Base-by-base conservation (phyloP, 306 rosid species). In the Delonix regia region DNA sequence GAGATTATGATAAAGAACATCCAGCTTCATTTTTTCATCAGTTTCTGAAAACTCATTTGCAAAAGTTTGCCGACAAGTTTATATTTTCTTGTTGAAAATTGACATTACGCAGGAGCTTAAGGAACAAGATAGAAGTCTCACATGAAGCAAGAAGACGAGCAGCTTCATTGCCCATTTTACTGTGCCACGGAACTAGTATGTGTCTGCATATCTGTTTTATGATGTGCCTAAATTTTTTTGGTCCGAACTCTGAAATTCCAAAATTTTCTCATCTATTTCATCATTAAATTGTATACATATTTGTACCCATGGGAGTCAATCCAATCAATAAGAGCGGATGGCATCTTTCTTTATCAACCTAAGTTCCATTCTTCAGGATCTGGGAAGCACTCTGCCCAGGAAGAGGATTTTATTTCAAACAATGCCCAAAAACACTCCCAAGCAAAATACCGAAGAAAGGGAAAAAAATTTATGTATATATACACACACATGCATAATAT, bases 101-200 rank as follows among this genome's bases (percentile, higher is more conserved):
- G 68, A 53, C 45, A 47, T 59, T 4, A 51, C 82, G 80, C 74
- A 96, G 99, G 92, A 85, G 81, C 92, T 88, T 96, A 69, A 86
- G 87, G 86, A 96, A 88, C 92, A 96, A 87, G 83, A 87, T 93
- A 71, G 98, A 91, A 89, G 93, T 83, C 16, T 90, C 93, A 28
- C 89, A 93, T 51, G 99, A 96, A 81, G 94, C 98, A 71, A 77
- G 88, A 70, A 90, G 98, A 88, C 83, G 99, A 19, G 98, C 98
- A 12, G 94, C 92, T 21, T 90, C 97, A 15, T 75, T 96, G 41
- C 99, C 97, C 16, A 84, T 96, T 80, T 75, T 96, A 55, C 82
- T 87, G 63, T 93, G 92, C 80, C 99, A 96, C 73, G 99, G 99
- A 89, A 86, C 24, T 36, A 68, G 99, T 93, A 86, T 0, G 94